Percentiles rank a stretch among this genome's conserved stretches.
Conservation (phyloP, 2,329 filamentous ascomycete species). For the Coniochaeta prunicola region DNA sequence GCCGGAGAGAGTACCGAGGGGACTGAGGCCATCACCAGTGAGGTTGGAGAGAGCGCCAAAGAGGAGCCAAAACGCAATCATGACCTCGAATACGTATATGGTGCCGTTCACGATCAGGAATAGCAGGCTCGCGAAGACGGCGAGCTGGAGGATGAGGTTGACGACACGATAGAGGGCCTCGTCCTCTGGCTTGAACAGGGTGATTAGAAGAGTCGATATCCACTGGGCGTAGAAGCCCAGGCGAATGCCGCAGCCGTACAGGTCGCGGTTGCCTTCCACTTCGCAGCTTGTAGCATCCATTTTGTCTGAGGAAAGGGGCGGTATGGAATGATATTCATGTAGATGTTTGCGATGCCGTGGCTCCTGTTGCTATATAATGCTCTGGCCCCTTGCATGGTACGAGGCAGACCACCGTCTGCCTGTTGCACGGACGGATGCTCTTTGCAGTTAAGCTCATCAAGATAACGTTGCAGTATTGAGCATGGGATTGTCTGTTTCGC, state of each 20-base stretch:
- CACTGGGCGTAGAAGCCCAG: slow-evolving; percentile 3
- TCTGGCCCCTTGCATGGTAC: not conserved
- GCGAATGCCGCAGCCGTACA: slow-evolving; percentile 4
- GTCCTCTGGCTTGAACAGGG: slow-evolving; percentile 1
- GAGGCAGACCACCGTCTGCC: not conserved
- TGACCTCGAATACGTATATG: slow-evolving; percentile 1
- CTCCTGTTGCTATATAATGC: not conserved
- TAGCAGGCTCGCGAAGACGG: not conserved
- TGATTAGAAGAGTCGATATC: slow-evolving; percentile 2
- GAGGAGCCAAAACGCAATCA: slow-evolving; percentile 4
- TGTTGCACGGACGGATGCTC: not conserved
- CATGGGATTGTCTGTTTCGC: not conserved
- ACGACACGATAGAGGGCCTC: not conserved
- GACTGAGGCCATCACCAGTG: not conserved
- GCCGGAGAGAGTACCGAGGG: not conserved
- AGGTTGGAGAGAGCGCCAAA: not conserved
- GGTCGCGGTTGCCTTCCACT: slow-evolving; percentile 1
- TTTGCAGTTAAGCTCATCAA: not conserved
- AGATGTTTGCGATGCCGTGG: not conserved
- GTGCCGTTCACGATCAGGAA: not conserved
- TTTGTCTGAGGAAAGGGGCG: not conserved
- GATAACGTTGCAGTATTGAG: not conserved
- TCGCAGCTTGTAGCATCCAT: not conserved
- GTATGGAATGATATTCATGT: not conserved
- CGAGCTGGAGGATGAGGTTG: slow-evolving; percentile 3